Base-by-base conservation (phyloP, 1,139 yeast genomes). In the Blastobotrys ciferrii region DNA sequence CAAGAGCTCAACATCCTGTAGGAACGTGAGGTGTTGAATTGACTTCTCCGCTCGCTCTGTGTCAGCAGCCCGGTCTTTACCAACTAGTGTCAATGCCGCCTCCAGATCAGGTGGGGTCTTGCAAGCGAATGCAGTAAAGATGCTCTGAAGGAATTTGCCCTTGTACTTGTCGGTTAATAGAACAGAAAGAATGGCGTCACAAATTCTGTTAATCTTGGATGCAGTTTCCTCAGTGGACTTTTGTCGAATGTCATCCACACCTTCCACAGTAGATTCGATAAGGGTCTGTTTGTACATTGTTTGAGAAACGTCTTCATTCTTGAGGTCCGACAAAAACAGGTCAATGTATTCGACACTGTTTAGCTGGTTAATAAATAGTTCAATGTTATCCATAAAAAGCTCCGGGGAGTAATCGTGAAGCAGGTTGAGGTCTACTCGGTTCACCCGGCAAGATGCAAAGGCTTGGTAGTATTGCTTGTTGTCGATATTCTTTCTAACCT, bases 101-200 rank as follows among this genome's bases (percentile, higher is more conserved):
- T 74, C 78, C 49, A 89, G 74, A 59, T 87, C 87, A 11, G 97
- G 88, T 2, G 98, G 98, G 43, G 78, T 80, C 69, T 87, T 88
- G 65, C 96, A 87, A 0, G 96, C 96, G 63, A 85, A 87, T 0
- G 97, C 95, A 2, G 98, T 92, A 49, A 94, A 77, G 19, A 86
- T 79, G 1, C 95, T 81, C 66, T 87, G 95, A 48, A 84, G 67
- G 58, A 87, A 87, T 51, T 75, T 76, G 13, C 73, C 69, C 49
- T 75, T 77, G 62, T 80, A 80, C 46, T 74, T 72, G 1, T 82
- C 78, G 33, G 71, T 70, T 15, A 61, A 56, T 38, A 91, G 68
- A 0, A 84, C 81, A 0, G 74, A 63, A 25, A 91, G 70, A 25
- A 91, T 68, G 3, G 82, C 83, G 42, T 82, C 81, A 67, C 98